A percentile compares a stretch with the other conserved stretches of the same genome.
phyloP scores from a whole-genome alignment of 148 eudicot genomes.

The Amaranthus hypochondriacus region DNA sequence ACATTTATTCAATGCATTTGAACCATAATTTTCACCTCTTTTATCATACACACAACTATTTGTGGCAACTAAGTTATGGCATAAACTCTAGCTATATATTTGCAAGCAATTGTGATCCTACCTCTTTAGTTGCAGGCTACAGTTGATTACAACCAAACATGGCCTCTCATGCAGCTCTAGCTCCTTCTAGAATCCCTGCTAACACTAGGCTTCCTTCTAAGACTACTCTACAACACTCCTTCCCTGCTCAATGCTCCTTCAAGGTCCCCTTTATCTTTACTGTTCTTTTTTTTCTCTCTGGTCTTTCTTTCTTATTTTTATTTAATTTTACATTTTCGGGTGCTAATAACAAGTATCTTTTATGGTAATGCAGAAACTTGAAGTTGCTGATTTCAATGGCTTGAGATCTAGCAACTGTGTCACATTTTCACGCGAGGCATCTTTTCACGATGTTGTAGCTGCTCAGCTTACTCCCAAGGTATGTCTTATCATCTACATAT shows the following conservation, averaged over 20 bases:
- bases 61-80: conserved; percentile 7
- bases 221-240: conserved; percentile 51
- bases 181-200: conserved; percentile 72
- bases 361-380: conserved; percentile 49
- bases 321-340: background rate
- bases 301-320: background rate
- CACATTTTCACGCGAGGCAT: conserved; percentile 46
- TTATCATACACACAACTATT: background rate
- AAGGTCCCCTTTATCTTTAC: conserved; percentile 38
- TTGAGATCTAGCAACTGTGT: conserved; percentile 59
- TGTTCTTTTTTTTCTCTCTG: background rate
- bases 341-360: conserved; percentile 7
- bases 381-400: conserved; percentile 77
- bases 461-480: conserved; percentile 73
- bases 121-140: conserved; percentile 34
- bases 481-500: background rate
- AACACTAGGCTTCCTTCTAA: conserved; percentile 59
- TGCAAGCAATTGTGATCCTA: conserved; percentile 11
- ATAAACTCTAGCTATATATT: conserved; percentile 16
- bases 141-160: conserved; percentile 21
- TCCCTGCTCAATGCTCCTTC: conserved; percentile 66
- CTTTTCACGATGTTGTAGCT: conserved; percentile 67
- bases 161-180: conserved; percentile 91
- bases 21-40: conserved; percentile 28
- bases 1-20: conserved; percentile 31